Base-by-base conservation (phyloP, 768 basidiomycete genomes). In the Naganishia vishniacii region DNA sequence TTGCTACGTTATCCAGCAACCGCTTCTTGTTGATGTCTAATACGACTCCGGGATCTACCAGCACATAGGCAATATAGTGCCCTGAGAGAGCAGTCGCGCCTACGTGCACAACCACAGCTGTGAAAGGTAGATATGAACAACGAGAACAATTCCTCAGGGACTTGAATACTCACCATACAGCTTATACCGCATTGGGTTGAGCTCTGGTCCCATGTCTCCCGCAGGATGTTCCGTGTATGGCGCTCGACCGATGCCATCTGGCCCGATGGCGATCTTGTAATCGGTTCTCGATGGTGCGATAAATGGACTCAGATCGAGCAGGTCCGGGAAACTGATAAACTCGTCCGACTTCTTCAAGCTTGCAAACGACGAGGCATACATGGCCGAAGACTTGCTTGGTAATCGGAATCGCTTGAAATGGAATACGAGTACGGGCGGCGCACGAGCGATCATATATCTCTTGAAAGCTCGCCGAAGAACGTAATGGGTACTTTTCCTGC, bases 381-480 rank as follows among this genome's bases (percentile, higher is more conserved):
- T 45, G 15, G 29, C 31, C 8, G 59, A 28, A 7, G 65, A 29
- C 78, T 86, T 87, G 42, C 81, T 80, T 8, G 86, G 81, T 72
- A 94, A 91, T 77, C 94, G 90, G 79, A 98, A 98, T 48, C 93
- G 84, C 79, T 97, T 97, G 53, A 95, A 82, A 70, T 97, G 93
- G 65, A 97, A 83, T 56, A 93, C 88, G 62, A 97, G 84, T 32
- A 95, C 83, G 0, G 91, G 89, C 0, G 93, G 93, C 15, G 78
- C 73, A 42, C 76, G 73, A 16, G 86, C 84, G 75, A 98, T 88
- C 65, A 98, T 85, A 77, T 95, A 98, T 13, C 93, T 88, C 78
- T 98, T 98, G 80, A 90, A 91, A 4, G 91, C 90, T 1, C 88
- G 82, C 1, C 89, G 84, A 78, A 88, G 82, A 48, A 94, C 81